Percentiles rank a stretch among this genome's conserved stretches.
Conservation (phyloP, 495 filamentous ascomycete genomes). For the Tuber melanosporum region DNA sequence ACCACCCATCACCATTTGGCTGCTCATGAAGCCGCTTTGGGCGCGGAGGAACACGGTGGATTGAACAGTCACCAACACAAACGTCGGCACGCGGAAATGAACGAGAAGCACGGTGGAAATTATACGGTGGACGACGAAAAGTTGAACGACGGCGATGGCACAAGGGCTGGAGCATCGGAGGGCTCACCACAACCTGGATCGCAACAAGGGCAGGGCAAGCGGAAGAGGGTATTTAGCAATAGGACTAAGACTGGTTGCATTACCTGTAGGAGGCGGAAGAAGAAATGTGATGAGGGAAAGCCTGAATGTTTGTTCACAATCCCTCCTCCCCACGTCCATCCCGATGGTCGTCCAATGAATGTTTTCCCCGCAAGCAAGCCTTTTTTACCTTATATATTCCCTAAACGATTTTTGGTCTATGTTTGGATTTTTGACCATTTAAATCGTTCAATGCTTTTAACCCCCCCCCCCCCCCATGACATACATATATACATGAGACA, state of each 20-base stretch:
- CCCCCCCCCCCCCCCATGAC: background rate
- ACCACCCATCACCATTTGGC: conserved; percentile 38
- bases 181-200: conserved; percentile 31
- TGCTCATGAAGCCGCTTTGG: conserved; percentile 39
- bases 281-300: conserved; percentile 96
- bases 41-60: conserved; percentile 22
- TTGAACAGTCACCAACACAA: conserved; percentile 2
- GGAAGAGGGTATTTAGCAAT: conserved; percentile 90
- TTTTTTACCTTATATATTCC: background rate
- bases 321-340: background rate
- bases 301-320: conserved; percentile 66
- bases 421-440: background rate
- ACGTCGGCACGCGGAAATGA: background rate
- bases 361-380: background rate
- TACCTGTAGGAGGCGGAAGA: conserved; percentile 89
- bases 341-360: background rate
- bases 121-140: conserved; percentile 33
- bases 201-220: conserved; percentile 33
- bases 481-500: background rate
- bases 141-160: conserved; percentile 29
- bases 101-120: conserved; percentile 26
- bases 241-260: conserved; percentile 96
- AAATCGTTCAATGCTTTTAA: conserved; percentile 2
- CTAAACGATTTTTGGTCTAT: background rate
- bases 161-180: conserved; percentile 28